Percentiles rank a stretch among this genome's conserved stretches.
phyloP scores from a whole-genome alignment of 768 basidiomycete genomes.

The Clitopilus passeckerianus region DNA sequence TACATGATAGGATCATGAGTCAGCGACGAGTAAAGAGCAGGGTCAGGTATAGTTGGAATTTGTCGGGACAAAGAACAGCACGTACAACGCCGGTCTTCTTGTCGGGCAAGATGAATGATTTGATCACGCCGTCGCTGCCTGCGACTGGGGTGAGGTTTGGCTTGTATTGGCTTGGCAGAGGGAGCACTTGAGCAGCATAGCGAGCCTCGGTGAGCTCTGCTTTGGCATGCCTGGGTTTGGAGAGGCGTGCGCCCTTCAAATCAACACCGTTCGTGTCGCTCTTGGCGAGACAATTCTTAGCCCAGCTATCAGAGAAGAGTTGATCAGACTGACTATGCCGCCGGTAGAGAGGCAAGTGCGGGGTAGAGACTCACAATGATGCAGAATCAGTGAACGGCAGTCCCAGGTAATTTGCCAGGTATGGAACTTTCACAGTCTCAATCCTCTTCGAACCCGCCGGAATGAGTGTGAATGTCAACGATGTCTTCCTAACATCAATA shows the following conservation, averaged over 20 bases:
- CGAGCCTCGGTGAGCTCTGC: slow-evolving; percentile 36
- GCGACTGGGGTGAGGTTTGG: slow-evolving; percentile 40
- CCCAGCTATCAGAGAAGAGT: slow-evolving; percentile 38
- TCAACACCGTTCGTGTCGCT: slow-evolving; percentile 47
- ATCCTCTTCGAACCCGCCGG: slow-evolving; percentile 37
- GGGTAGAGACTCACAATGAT: slow-evolving; percentile 39
- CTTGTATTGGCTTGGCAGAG: slow-evolving; percentile 40
- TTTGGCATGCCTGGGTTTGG: slow-evolving; percentile 17
- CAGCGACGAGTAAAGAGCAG: background rate
- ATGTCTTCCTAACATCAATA: slow-evolving; percentile 37
- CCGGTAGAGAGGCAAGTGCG: background rate
- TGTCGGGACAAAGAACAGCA: slow-evolving; percentile 3
- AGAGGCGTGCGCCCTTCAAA: slow-evolving; percentile 15
- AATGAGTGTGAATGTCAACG: slow-evolving; percentile 43
- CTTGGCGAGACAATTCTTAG: slow-evolving; percentile 50
- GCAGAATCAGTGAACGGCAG: slow-evolving; percentile 41
- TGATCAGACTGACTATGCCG: slow-evolving; percentile 5
- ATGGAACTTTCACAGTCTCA: slow-evolving; percentile 51
- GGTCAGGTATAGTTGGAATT: background rate
- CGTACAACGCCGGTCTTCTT: slow-evolving; percentile 56
- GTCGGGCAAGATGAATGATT: slow-evolving; percentile 50
- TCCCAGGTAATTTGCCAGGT: slow-evolving; percentile 42
- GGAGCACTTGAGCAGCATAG: slow-evolving; percentile 26
- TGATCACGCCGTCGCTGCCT: slow-evolving; percentile 48
- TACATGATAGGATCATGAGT: slow-evolving; percentile 14